Evolutionary conservation across 2,329 filamentous ascomycete species (phyloP).

Genomic region (Colletotrichum sp.): DNA sequence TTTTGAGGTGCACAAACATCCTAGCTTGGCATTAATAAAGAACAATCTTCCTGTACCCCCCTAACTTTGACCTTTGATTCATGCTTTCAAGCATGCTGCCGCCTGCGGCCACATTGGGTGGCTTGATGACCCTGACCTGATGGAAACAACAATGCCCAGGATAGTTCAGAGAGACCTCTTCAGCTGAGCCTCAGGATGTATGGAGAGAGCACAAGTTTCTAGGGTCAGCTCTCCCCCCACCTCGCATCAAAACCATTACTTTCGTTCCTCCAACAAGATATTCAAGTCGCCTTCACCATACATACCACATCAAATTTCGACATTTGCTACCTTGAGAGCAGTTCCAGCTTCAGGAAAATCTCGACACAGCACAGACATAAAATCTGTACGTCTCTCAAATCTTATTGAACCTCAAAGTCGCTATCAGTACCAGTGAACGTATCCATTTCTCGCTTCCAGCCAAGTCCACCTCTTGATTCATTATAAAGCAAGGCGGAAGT

Average conservation of each 20-base stretch:
- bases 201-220: background rate
- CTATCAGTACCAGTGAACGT: background rate
- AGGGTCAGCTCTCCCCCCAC: background rate
- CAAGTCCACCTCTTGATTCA: background rate
- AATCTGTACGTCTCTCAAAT: background rate
- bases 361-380: fast-evolving
- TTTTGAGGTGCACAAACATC: background rate
- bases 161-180: background rate
- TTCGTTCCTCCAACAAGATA: background rate
- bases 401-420: background rate
- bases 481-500: background rate
- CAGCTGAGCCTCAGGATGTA: background rate
- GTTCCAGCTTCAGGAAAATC: background rate
- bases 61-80: background rate
- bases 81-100: background rate
- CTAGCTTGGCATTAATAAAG: background rate
- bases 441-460: background rate
- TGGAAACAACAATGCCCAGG: fast-evolving
- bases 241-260: background rate
- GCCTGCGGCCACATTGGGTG: background rate
- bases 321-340: background rate
- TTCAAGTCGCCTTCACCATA: background rate
- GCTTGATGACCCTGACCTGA: background rate
- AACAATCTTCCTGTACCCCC: background rate
- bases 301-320: background rate